Conservation (phyloP, 1,139 yeast genomes). For the Tardiomyces blankii region DNA sequence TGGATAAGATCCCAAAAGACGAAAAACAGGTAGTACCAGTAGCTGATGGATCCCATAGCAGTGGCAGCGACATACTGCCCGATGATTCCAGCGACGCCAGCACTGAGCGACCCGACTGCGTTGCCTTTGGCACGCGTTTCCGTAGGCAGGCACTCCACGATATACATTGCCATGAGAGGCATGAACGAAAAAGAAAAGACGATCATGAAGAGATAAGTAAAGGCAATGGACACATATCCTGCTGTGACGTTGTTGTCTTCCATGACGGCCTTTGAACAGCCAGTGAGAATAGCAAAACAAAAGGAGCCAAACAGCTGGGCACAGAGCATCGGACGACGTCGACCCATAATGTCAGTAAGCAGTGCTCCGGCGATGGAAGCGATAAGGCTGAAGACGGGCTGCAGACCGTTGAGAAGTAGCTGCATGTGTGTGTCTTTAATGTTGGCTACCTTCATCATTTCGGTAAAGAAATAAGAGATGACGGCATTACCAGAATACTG, state of each 20-base stretch:
- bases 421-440: constrained; percentile 5
- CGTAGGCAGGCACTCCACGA: constrained; percentile 28
- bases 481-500: constrained; percentile 24
- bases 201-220: constrained; percentile 12
- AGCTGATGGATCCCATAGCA: constrained; percentile 45
- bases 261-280: constrained; percentile 4
- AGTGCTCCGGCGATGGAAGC: constrained; percentile 9
- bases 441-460: constrained; percentile 6
- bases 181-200: constrained; percentile 11
- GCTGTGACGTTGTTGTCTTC: constrained; percentile 3
- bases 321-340: constrained; percentile 10
- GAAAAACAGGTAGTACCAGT: constrained; percentile 48
- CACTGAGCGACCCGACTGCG: constrained; percentile 12
- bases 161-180: constrained; percentile 20
- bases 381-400: constrained; percentile 5
- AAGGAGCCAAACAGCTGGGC: constrained; percentile 6
- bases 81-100: constrained; percentile 19
- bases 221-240: constrained; percentile 10
- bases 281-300: constrained; percentile 13
- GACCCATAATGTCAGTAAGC: constrained; percentile 9
- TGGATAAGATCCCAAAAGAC: constrained; percentile 12
- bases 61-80: constrained; percentile 43
- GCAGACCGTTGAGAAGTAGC: constrained; percentile 7
- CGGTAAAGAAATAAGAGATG: not conserved
- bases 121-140: constrained; percentile 24